Evolutionary conservation across 2,329 filamentous ascomycete species (phyloP), one percentile per base, ranked within the genome.

Genomic region (Colletotrichum sp.): DNA sequence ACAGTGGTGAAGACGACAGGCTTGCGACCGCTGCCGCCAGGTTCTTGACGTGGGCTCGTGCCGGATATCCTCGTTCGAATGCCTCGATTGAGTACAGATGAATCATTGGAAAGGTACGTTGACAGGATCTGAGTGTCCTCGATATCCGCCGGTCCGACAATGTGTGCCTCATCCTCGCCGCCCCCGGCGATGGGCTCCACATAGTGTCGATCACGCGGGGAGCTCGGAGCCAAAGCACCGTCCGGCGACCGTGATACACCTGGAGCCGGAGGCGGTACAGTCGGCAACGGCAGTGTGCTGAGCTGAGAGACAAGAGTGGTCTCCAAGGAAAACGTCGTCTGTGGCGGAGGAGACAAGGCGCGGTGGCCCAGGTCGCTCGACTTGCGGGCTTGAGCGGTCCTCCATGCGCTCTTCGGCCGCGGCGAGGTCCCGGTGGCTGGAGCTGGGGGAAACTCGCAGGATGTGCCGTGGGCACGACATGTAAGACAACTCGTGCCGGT

Each of bases 51-150:
- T 10, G 73, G 73, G 24, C 73, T 75, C 16, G 73, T 73, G 8
- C 66, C 71, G 18, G 71, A 74, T 14, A 74, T 71, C 21, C 71
- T 70, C 7, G 69, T 73, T 5, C 69, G 63, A 21, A 75, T 58
- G 16, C 71, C 55, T 32, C 74, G 55, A 18, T 52, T 74, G 24
- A 74, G 48, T 4, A 43, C 61, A 9, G 59, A 76, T 3, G 71
- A 65, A 38, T 74, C 71, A n/a, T 71, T 76, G 30, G 74, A 76
- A 2, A 76, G 55, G 28, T 76, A 76, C 61, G 90, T 88, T n/a
- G 91, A 88, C 62, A 92, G 84, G 9, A 92, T 86, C 73, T 92
- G 90, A 4, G 89, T 90, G 82, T 93, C 91, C 65, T 89, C 89
- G 8, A 90, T 90, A 12, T 89, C 87, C 9, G 90, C 89, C 0